phyloP scores from a whole-genome alignment of 1,284 basidiomycete species.

The Megacollybia platyphylla region DNA sequence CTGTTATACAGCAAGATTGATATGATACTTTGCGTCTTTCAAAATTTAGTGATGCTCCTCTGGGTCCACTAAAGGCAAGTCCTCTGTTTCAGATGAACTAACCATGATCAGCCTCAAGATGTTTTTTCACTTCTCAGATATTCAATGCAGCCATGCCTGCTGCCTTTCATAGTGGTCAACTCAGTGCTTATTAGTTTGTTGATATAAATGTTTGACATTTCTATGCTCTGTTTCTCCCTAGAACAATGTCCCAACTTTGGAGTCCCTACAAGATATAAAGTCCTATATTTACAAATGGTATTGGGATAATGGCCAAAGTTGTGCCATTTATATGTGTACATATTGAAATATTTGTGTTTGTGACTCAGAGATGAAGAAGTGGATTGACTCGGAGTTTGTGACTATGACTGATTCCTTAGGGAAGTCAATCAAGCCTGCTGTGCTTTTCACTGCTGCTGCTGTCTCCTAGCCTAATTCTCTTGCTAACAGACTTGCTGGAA shows the following conservation, averaged over 20 bases:
- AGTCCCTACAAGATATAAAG: not conserved
- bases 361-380: too few species aligned
- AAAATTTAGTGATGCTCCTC: not conserved
- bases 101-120: not conserved
- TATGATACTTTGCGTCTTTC: not conserved
- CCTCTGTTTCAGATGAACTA: not conserved
- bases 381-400: too few species aligned
- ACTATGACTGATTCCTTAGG: too few species aligned
- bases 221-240: not conserved
- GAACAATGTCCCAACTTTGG: not conserved
- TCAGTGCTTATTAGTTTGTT: not conserved
- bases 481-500: conserved; percentile 3
- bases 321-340: not conserved
- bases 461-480: conserved; percentile 1
- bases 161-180: not conserved
- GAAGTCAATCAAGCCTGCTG: not conserved
- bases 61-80: not conserved
- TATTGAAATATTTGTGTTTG: too few species aligned
- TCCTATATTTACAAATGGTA: not conserved
- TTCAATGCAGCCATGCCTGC: not conserved
- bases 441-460: not conserved
- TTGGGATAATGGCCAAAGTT: not conserved
- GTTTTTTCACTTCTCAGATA: not conserved
- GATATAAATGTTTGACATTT: not conserved
- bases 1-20: not conserved